A percentile compares a stretch with the other conserved stretches of the same genome.
These are phyloP conservation scores for Periconia digitata DNA, from an alignment of 2,329 filamentous ascomycete species.

Conservation along the genomic window DNA sequence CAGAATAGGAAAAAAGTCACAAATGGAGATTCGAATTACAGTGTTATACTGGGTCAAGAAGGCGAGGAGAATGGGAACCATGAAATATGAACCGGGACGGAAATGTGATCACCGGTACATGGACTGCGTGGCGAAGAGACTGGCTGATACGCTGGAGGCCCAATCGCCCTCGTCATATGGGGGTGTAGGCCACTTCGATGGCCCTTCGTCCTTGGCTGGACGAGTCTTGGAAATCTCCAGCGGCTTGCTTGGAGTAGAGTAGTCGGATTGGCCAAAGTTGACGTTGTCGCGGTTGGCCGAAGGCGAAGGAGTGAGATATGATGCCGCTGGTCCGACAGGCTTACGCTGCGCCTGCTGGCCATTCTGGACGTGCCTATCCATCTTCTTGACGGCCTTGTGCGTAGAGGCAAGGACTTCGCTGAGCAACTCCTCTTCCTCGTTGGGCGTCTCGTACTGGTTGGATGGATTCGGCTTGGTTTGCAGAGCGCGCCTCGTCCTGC, in stretches of 20 bases:
- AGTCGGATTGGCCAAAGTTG: constrained; percentile 67
- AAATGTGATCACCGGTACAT: constrained; percentile 34
- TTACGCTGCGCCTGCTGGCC: constrained; percentile 45
- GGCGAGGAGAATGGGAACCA: constrained; percentile 29
- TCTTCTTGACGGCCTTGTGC: constrained; percentile 70
- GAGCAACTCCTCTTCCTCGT: constrained; percentile 93
- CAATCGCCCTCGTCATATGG: constrained; percentile 94
- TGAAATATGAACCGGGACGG: constrained; percentile 10
- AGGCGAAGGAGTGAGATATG: constrained; percentile 72
- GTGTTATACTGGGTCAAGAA: constrained; percentile 29
- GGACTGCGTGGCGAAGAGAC: constrained; percentile 53
- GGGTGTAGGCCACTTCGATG: constrained; percentile 88
- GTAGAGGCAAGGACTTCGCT: constrained; percentile 85
- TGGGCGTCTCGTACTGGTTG: constrained; percentile 88
- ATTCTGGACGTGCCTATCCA: constrained; percentile 55
- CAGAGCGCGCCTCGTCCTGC: constrained; percentile 76
- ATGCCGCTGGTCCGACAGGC: constrained; percentile 55
- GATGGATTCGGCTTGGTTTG: constrained; percentile 70
- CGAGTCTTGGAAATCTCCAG: constrained; percentile 60
- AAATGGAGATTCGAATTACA: constrained; percentile 34
- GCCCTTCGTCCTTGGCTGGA: constrained; percentile 48
- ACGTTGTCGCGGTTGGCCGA: constrained; percentile 81
- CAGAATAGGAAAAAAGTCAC: constrained; percentile 25
- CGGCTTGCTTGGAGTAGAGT: constrained; percentile 68
- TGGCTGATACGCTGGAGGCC: constrained; percentile 79